Evolutionary conservation across 495 filamentous ascomycete genomes (phyloP), one percentile per base, ranked within the genome.

Genomic region (Aspergillus avenaceus): DNA sequence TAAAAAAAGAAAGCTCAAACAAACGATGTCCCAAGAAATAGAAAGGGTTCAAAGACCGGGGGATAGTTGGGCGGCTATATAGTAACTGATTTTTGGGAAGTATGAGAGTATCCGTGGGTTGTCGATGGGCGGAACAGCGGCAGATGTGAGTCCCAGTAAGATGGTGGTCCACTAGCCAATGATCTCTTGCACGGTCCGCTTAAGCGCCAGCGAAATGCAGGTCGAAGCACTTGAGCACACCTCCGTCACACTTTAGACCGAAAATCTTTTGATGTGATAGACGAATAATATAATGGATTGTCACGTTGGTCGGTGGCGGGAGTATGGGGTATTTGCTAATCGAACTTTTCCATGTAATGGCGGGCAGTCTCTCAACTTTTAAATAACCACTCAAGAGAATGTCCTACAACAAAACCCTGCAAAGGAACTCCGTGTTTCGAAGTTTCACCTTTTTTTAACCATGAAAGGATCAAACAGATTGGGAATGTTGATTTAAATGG

Each of bases 1-100:
- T 54, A 45, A 46, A 46, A 25, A 18, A 45, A 21, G 40, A 38
- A 41, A 59, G 55, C 52, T 62, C 53, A 73, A 70, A 67, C 65
- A 70, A n/a, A 59, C 58, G 54, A 45, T 55, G 52, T 63, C 52
- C 45, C 58, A 59, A 51, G 51, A 52, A 49, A 51, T 28, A 43
- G 38, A 52, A 60, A 52, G 49, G 29, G 32, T 23, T 23, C 45
- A 36, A n/a, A 31, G 8, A 23, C 27, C 45, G 38, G 37, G 42
- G 50, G 54, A 45, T 11, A 47, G 51, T 19, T 56, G 62, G 52
- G 68, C 68, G 69, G 60, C 66, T 74, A 72, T 73, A 72, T 74
- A 71, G 57, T 60, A 48, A 42, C 26, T 28, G 23, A 34, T 6
- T 38, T n/a, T n/a, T n/a, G n/a, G n/a, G n/a, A n/a, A n/a, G n/a